Evolutionary conservation across 2,329 filamentous ascomycete species (phyloP), one percentile per base, ranked within the genome.

Genomic region (Phyllosticta citribraziliensis): DNA sequence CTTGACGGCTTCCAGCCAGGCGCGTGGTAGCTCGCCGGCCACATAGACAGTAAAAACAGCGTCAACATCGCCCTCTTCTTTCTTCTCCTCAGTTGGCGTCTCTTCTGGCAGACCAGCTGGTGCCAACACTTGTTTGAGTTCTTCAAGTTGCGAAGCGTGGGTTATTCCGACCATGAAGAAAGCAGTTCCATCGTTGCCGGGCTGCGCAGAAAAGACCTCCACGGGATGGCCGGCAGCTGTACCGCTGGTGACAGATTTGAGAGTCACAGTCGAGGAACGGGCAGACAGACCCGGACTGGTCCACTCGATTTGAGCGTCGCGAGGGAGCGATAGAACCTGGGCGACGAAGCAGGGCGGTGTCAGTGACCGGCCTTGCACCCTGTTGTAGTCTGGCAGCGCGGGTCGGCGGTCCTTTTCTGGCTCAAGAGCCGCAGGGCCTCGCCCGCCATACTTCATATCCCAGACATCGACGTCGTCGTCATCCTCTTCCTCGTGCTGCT

Each of bases 241-340:
- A 51, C 64, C 66, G 20, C 62, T 65, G 61, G 65, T 30, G 64
- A 58, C 57, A 56, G 19, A 73, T 52, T 11, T 62, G 65, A 17
- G 74, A 63, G 27, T 73, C 27, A 56, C 11, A 19, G 22, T 53
- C 14, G 62, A 24, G 25, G 22, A 40, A 2, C 40, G 22, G 20
- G 72, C 12, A 19, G 74, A 73, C 6, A 88, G 72, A 0, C 89
- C 88, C 2, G 84, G 70, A 62, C 87, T 86, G 66, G 89, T 87
- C 92, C 93, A 99, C 76, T 99, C 94, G 11, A 97, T 84, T 47
- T 80, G 79, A 27, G 88, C 87, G 17, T 77, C 79, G 20, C 89
- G 83, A 1, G 94, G 94, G 12, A 99, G 79, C 65, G 86, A 83
- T 52, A 86, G 81, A 1, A 97, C 88, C 69, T 94, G 85, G 0